Conservation (phyloP, 805 yeast genomes). For the Candida ponderosae region DNA sequence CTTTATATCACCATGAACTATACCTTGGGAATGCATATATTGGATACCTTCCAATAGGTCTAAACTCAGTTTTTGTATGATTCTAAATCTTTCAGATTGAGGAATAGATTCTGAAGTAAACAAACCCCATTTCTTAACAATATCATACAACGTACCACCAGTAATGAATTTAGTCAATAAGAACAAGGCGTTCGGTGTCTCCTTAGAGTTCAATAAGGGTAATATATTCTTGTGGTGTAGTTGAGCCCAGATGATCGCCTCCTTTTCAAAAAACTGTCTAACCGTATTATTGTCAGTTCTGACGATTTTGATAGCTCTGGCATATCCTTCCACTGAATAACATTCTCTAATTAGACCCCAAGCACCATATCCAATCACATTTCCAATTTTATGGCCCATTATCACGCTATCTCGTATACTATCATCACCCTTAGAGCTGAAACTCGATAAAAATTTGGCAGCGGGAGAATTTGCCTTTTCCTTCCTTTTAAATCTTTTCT, state of each 20-base stretch:
- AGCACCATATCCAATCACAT: conserved; percentile 80
- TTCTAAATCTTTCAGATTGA: conserved; percentile 25
- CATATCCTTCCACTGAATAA: conserved; percentile 20
- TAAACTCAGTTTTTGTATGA: conserved; percentile 29
- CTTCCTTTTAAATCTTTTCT: conserved; percentile 17
- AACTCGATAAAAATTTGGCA: conserved; percentile 18
- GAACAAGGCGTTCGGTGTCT: conserved; percentile 57
- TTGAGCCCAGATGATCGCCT: conserved; percentile 67
- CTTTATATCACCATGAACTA: conserved; percentile 71
- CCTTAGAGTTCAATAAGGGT: conserved; percentile 51
- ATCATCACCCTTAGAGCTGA: conserved; percentile 24
- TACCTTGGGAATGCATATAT: conserved; percentile 55
- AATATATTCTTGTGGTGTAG: conserved; percentile 60
- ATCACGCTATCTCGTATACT: conserved; percentile 60
- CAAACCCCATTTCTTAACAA: conserved; percentile 62
- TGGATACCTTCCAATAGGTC: conserved; percentile 56
- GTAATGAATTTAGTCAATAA: conserved; percentile 61
- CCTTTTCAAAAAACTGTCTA: conserved; percentile 56
- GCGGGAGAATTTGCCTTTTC: conserved; percentile 16
- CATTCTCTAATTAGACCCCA: conserved; percentile 85
- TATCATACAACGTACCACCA: conserved; percentile 78
- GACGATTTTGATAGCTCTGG: conserved; percentile 55
- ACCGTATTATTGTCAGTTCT: conserved; percentile 46
- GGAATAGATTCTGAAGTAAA: conserved; percentile 22
- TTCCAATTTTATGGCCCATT: conserved; percentile 57